Conservation (phyloP, 2,329 filamentous ascomycete species). For the Emergomyces africanus region DNA sequence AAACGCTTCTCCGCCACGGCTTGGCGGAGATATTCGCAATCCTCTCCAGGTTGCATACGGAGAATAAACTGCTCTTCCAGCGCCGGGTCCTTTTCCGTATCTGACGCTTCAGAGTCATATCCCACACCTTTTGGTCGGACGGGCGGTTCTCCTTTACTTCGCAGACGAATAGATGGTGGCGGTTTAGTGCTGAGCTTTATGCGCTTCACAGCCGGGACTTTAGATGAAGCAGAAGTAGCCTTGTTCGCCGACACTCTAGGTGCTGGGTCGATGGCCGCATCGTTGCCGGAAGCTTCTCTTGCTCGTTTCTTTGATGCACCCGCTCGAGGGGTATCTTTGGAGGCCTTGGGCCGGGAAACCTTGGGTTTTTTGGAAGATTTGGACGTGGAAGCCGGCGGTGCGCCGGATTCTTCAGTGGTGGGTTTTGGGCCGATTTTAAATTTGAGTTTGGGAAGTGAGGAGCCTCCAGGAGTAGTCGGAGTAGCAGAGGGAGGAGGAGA, state of each 20-base stretch:
- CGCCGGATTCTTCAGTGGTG: conserved; percentile 8
- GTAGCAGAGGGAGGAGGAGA: conserved; percentile 13
- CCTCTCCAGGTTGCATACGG: conserved; percentile 73
- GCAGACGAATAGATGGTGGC: conserved; percentile 43
- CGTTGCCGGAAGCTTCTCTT: conserved; percentile 4
- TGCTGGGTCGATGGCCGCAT: neutral
- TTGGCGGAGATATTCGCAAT: conserved; percentile 70
- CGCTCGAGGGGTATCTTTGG: neutral
- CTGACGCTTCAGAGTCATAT: conserved; percentile 92
- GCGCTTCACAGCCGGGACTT: conserved; percentile 17
- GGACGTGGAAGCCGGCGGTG: conserved; percentile 14
- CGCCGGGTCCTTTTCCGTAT: conserved; percentile 72
- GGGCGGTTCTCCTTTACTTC: conserved; percentile 55
- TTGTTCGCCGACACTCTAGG: neutral
- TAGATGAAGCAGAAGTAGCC: neutral
- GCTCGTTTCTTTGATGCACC: conserved; percentile 10
- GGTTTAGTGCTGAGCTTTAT: conserved; percentile 29
- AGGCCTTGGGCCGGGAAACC: neutral
- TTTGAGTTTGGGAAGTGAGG: conserved; percentile 26
- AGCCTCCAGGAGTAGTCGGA: conserved; percentile 10
- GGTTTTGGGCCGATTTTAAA: conserved; percentile 28
- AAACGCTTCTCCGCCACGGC: conserved; percentile 67
- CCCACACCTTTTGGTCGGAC: conserved; percentile 67
- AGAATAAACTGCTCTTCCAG: conserved; percentile 85
- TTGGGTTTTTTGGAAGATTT: conserved; percentile 14